These are phyloP conservation scores for Nothophytophthora sp. DNA, from an alignment of 352 stramenopile species.

Conservation along the genomic window DNA sequence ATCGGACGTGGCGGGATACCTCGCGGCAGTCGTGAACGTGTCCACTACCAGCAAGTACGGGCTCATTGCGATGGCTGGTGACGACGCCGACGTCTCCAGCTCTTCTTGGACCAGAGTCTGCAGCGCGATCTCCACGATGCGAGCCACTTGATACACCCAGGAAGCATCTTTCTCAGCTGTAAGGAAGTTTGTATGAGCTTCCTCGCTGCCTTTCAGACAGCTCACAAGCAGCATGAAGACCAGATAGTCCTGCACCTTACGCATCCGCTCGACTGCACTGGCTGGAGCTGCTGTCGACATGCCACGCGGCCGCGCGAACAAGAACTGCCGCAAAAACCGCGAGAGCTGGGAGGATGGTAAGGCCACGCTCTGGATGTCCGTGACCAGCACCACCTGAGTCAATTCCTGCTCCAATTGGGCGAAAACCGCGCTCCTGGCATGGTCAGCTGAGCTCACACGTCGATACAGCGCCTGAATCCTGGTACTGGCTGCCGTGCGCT, in stretches of 20 bases:
- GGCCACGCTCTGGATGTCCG: constrained; percentile 32
- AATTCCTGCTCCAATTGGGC: constrained; percentile 42
- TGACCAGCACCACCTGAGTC: constrained; percentile 21
- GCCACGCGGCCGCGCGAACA: constrained; percentile 32
- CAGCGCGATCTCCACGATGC: constrained; percentile 46
- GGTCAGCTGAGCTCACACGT: constrained; percentile 24
- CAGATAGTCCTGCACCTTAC: constrained; percentile 59
- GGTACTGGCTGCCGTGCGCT: constrained; percentile 39
- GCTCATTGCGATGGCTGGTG: constrained; percentile 19
- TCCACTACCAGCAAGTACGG: constrained; percentile 56
- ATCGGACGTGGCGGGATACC: constrained; percentile 24
- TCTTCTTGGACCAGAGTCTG: constrained; percentile 28
- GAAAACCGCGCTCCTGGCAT: constrained; percentile 36
- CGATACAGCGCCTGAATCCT: constrained; percentile 54
- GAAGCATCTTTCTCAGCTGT: constrained; percentile 26
- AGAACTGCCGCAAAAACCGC: constrained; percentile 42
- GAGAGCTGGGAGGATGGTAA: constrained; percentile 28
- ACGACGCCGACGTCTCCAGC: constrained; percentile 11
- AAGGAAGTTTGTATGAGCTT: constrained; percentile 23
- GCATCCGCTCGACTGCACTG: constrained; percentile 19
- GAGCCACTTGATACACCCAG: constrained; percentile 53
- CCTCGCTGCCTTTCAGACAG: constrained; percentile 28
- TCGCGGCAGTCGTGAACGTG: constrained; percentile 34
- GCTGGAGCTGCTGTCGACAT: not conserved
- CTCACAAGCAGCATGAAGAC: constrained; percentile 65